A percentile compares a stretch with the other conserved stretches of the same genome.
Evolutionary conservation across 148 eudicot genomes (phyloP).

Genomic region (Nyssa sinensis): DNA sequence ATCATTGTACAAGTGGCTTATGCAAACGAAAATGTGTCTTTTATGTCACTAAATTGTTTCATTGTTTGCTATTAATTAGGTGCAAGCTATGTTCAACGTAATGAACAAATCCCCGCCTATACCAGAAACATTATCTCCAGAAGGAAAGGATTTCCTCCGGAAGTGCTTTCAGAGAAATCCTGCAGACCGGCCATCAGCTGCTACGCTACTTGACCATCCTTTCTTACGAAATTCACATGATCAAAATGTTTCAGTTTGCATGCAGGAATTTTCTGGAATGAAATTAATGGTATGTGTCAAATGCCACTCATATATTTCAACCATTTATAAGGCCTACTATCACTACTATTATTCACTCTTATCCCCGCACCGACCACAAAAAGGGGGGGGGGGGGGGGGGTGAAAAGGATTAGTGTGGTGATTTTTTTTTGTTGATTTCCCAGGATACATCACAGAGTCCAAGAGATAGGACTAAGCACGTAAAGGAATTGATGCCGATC

Average conservation of each 20-base stretch:
- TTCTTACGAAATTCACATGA: conserved; percentile 52
- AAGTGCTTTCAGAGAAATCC: conserved; percentile 81
- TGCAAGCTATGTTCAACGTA: conserved; percentile 79
- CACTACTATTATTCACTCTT: background rate
- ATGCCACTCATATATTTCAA: background rate
- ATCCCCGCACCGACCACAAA: too few relatives aligned
- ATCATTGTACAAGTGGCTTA: background rate
- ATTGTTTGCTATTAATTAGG: conserved; percentile 26
- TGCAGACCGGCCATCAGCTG: conserved; percentile 75
- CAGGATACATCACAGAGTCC: conserved; percentile 51
- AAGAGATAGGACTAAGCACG: conserved; percentile 27
- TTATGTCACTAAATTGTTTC: background rate
- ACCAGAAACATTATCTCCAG: conserved; percentile 74
- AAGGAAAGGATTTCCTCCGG: conserved; percentile 83
- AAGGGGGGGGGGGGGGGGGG: too few relatives aligned
- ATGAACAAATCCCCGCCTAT: conserved; percentile 67
- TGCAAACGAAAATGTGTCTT: background rate
- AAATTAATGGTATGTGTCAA: conserved; percentile 31
- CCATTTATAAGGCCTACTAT: background rate
- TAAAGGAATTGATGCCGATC: conserved; percentile 26
- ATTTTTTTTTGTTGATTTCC: background rate
- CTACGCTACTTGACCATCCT: conserved; percentile 65
- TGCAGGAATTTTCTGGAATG: conserved; percentile 31
- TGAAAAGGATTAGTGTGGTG: background rate
- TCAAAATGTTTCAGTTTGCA: conserved; percentile 29